Base-by-base conservation (phyloP, 169 alveolate genomes). In the Plasmodium falciparum region DNA sequence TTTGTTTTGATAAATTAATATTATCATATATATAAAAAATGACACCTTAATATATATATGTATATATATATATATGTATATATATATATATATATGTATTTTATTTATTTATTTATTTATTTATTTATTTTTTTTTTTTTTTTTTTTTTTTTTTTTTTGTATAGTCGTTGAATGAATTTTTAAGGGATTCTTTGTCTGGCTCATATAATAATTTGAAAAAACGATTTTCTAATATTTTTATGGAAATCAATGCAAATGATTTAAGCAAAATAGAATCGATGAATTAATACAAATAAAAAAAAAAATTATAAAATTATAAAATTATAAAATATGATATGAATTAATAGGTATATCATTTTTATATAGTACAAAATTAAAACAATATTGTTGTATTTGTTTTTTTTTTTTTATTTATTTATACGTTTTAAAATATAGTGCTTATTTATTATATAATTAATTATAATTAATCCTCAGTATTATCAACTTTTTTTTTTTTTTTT, bases 131-230 rank as follows among this genome's bases (percentile, higher is more conserved):
- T 33, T 33, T 4, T 33, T 3, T 33, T 49, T 20, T 54, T 62
- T 69, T 26, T 8, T 76, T 62, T 71, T 50, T 24, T 20, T 69
- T 45, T 17, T n/a, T 15, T 17, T 49, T 22, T 75, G 20, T 45
- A 56, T 71, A 76, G 89, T 63, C 89, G 13, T 49, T 76, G 22
- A 66, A 63, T 39, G 71, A 76, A 63, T 76, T 62, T 43, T 20
- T 76, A 26, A 71, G 89, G 5, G 89, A 76, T 56, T 45, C 89
- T 33, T 50, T 76, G 33, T 63, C 63, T 24, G 89, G 89, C 12
- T 76, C 74, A 15, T 76, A 24, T 24, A 47, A 2, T 24, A 39
- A 63, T 62, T 15, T 76, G 5, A 76, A 63, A 76, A 76, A 76
- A 76, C 63, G 47, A 22, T 76, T 76, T 69, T 66, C 63, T 43